Conservation (phyloP, 1,139 yeast genomes). For the Yamadazyma triangularis region DNA sequence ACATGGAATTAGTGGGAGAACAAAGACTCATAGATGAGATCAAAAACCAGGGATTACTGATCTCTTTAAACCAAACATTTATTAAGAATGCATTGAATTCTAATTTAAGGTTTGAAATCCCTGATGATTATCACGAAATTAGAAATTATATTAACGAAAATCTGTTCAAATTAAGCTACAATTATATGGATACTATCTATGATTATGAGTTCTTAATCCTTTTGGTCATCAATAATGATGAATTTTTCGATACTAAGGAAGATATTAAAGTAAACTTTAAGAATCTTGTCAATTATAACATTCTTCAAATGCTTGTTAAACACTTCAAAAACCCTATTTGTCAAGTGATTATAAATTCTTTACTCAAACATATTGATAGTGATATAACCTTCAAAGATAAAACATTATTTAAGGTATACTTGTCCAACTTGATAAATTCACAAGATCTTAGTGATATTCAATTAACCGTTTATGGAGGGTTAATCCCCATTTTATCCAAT, state of each 20-base stretch:
- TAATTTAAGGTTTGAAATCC: not conserved
- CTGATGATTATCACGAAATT: constrained; percentile 4
- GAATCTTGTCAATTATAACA: constrained; percentile 52
- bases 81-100: constrained; percentile 34
- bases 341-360: constrained; percentile 36
- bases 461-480: constrained; percentile 36
- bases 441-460: constrained; percentile 15
- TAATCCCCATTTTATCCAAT: constrained; percentile 54
- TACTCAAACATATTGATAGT: constrained; percentile 31
- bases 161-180: constrained; percentile 12
- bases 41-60: constrained; percentile 24
- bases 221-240: constrained; percentile 56
- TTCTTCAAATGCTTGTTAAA: constrained; percentile 55
- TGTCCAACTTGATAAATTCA: constrained; percentile 58
- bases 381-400: constrained; percentile 51
- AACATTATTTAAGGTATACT: constrained; percentile 49
- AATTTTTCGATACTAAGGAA: constrained; percentile 37
- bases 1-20: constrained; percentile 39
- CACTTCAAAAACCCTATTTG: constrained; percentile 37
- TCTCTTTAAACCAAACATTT: constrained; percentile 50
- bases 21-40: constrained; percentile 40
- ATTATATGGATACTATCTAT: constrained; percentile 31
- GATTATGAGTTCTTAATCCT: constrained; percentile 61
- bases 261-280: constrained; percentile 44
- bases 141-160: constrained; percentile 8